A percentile compares a stretch with the other conserved stretches of the same genome.
phyloP scores from a whole-genome alignment of 2,329 filamentous ascomycete species.

The Coniochaeta pulveracea region DNA sequence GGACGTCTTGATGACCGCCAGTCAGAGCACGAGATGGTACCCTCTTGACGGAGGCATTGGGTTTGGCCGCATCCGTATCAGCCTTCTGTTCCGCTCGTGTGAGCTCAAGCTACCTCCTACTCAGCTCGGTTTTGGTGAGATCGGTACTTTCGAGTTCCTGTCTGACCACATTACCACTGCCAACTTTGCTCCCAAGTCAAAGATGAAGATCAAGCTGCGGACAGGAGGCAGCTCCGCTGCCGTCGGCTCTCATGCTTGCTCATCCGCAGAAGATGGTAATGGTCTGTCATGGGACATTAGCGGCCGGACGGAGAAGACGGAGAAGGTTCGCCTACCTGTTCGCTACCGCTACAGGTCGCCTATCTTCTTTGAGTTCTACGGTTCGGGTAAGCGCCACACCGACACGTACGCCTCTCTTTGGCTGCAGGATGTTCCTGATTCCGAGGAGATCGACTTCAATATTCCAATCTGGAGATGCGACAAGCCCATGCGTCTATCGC shows the following conservation, averaged over 20 bases:
- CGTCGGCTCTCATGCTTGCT: slow-evolving; percentile 53
- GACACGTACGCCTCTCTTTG: slow-evolving; percentile 74
- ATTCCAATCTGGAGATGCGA: slow-evolving; percentile 86
- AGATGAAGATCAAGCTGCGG: slow-evolving; percentile 62
- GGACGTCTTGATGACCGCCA: slow-evolving; percentile 77
- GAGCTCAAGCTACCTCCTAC: slow-evolving; percentile 75
- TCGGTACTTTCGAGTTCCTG: slow-evolving; percentile 84
- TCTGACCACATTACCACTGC: slow-evolving; percentile 57
- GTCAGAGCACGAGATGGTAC: slow-evolving; percentile 84
- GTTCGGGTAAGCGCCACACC: slow-evolving; percentile 54
- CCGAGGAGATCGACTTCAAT: slow-evolving; percentile 65
- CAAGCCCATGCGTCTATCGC: slow-evolving; percentile 63
- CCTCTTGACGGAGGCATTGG: slow-evolving; percentile 92
- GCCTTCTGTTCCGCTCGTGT: slow-evolving; percentile 78
- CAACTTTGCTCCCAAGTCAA: slow-evolving; percentile 39
- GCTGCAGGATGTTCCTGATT: slow-evolving; percentile 76
- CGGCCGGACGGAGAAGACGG: slow-evolving; percentile 19
- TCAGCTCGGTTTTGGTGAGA: slow-evolving; percentile 78
- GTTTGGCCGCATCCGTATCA: slow-evolving; percentile 82
- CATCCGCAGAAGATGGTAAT: slow-evolving; percentile 44
- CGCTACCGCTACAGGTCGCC: slow-evolving; percentile 85
- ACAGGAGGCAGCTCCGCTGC: slow-evolving; percentile 76
- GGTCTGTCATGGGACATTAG: slow-evolving; percentile 36
- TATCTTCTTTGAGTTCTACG: slow-evolving; percentile 77
- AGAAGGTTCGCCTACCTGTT: slow-evolving; percentile 65